Base-by-base conservation (phyloP, 306 rosid genomes). In the Cicer yamashitae region DNA sequence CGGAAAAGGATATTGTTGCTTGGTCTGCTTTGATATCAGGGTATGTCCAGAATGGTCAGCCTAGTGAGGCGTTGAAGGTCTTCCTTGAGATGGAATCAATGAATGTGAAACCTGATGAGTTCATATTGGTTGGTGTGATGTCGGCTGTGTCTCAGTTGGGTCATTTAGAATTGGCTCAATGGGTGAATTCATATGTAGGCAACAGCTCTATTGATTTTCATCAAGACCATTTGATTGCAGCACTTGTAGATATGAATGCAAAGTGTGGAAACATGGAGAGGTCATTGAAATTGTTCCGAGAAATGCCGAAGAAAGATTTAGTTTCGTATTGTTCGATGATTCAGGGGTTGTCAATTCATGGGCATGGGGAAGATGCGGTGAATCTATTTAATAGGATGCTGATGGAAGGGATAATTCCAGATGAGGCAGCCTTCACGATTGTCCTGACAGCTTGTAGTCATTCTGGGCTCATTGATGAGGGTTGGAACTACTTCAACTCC, bases 231-330 rank as follows among this genome's bases (percentile, higher is more conserved):
- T 87, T 92, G 59, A 70, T 59, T 39, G 82, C 92, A 12, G 91
- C 97, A 63, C 92, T 90, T 60, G 71, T 87, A 41, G 96, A 92
- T 79, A 88, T 92, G 97, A 90, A 88, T 88, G 96, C 92, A 0
- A 92, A 92, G 80, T 87, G 92, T 18, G 96, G 97, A 40, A 92
- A 92, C 84, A 81, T 92, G 82, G 91, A 87, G 39, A 81, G 91
- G 82, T 92, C 94, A 1, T 62, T 68, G 40, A 53, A 67, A 47
- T 78, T 88, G 82, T 90, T 92, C 60, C 80, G 77, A 30, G 83
- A 73, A 54, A 87, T 76, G 86, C 85, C 86, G 50, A 75, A 74
- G 12, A 84, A 70, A 8, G 94, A 88, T 78, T 2, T 90, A 6
- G 78, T 90, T 40, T 79, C 86, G 5, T 92, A 88, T 80, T 90